A percentile compares a stretch with the other conserved stretches of the same genome.
These are phyloP conservation scores for Aquilaria yunnanensis DNA, from an alignment of 345 rosid genomes.

Conservation along the genomic window DNA sequence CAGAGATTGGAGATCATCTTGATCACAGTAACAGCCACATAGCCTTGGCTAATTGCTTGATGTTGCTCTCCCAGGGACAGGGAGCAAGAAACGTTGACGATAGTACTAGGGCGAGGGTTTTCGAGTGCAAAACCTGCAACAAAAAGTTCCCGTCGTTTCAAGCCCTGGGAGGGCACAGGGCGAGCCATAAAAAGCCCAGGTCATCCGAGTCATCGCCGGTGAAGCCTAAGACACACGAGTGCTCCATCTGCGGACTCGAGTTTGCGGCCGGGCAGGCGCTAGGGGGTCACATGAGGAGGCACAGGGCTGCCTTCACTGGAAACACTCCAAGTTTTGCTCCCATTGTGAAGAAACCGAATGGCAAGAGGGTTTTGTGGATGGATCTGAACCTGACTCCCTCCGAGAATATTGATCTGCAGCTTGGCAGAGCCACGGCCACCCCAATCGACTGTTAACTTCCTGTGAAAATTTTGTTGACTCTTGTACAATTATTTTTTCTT, in stretches of 20 bases:
- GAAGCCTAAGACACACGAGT: slow-evolving; percentile 66
- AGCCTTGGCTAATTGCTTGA: slow-evolving; percentile 50
- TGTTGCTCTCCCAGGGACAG: slow-evolving; percentile 37
- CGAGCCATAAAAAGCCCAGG: slow-evolving; percentile 67
- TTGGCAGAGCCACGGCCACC: slow-evolving; percentile 24
- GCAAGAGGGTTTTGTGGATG: slow-evolving; percentile 40
- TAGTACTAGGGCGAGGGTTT: slow-evolving; percentile 24
- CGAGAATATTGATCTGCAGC: slow-evolving; percentile 44
- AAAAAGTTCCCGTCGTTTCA: slow-evolving; percentile 54
- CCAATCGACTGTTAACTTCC: slow-evolving; percentile 23
- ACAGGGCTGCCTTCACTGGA: slow-evolving; percentile 21
- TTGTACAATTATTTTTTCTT: background rate
- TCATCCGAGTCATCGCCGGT: slow-evolving; percentile 14
- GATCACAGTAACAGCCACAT: background rate
- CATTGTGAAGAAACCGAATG: slow-evolving; percentile 38
- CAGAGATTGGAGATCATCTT: slow-evolving; percentile 7
- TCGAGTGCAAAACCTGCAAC: slow-evolving; percentile 70
- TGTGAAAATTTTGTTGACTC: slow-evolving; percentile 10
- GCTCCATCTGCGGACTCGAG: slow-evolving; percentile 83
- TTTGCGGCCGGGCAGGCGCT: slow-evolving; percentile 70
- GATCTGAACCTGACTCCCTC: slow-evolving; percentile 68
- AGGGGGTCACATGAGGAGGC: slow-evolving; percentile 76
- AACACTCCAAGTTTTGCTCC: slow-evolving; percentile 9
- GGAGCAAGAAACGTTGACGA: background rate
- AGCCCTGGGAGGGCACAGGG: slow-evolving; percentile 67